Evolutionary conservation across 805 yeast genomes (phyloP).

Genomic region (Teunomyces cretensis): DNA sequence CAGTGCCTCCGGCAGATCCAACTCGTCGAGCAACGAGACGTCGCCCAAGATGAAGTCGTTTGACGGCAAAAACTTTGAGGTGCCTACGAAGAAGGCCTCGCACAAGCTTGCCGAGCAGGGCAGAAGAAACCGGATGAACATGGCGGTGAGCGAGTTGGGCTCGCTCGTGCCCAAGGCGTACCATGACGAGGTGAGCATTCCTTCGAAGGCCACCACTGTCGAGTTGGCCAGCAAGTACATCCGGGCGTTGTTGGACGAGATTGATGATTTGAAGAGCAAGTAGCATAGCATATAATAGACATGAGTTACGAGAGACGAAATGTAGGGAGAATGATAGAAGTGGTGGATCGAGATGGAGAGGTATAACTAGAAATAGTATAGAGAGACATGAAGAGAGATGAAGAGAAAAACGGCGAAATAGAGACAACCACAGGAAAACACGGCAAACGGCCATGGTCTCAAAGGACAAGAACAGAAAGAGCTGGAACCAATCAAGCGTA

Average conservation of each 20-base stretch:
- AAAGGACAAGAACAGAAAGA: no score
- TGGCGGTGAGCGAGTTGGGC: slow-evolving; percentile 76
- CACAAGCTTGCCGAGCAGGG: slow-evolving; percentile 97
- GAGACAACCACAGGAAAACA: no score
- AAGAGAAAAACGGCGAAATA: no score
- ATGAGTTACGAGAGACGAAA: background rate
- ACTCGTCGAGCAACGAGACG: slow-evolving; percentile 13
- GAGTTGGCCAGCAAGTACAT: slow-evolving; percentile 83
- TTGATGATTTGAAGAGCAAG: slow-evolving; percentile 18
- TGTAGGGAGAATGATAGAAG: background rate
- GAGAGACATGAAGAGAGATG: background rate
- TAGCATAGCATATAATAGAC: slow-evolving; percentile 3
- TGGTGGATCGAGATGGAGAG: background rate
- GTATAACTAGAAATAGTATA: no score
- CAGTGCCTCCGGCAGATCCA: background rate
- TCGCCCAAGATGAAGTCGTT: slow-evolving; percentile 6
- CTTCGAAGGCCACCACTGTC: slow-evolving; percentile 93
- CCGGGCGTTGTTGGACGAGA: slow-evolving; percentile 28
- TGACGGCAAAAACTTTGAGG: slow-evolving; percentile 13
- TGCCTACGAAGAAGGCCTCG: slow-evolving; percentile 60
- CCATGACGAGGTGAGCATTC: slow-evolving; percentile 59
- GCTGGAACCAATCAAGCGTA: no score
- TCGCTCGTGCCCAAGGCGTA: slow-evolving; percentile 62
- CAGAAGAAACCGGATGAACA: slow-evolving; percentile 86
- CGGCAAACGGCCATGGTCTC: no score